A percentile compares a stretch with the other conserved stretches of the same genome.
Evolutionary conservation across 2,329 filamentous ascomycete genomes (phyloP).

Genomic region (Colletotrichum costaricense): DNA sequence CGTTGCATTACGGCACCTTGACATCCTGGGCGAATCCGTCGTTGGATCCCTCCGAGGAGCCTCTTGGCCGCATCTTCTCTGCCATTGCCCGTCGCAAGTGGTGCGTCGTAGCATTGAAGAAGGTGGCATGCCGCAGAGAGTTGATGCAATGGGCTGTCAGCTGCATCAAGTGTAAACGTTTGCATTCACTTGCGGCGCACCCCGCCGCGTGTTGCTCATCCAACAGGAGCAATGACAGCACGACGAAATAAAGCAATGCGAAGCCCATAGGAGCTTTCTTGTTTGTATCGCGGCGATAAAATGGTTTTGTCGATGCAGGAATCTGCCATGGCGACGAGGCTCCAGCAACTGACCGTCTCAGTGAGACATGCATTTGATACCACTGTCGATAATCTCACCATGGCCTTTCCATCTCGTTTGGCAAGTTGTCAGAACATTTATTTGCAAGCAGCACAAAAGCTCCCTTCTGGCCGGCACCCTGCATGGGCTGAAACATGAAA

Average conservation of each 20-base stretch:
- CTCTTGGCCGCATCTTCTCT: not conserved
- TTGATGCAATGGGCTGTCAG: conserved; percentile 6
- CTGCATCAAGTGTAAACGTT: conserved; percentile 6
- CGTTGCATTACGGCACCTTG: not conserved
- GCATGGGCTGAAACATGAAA: conserved; percentile 32
- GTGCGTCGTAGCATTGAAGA: not conserved
- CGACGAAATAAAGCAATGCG: not conserved
- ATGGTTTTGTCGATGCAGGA: not conserved
- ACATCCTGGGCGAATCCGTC: conserved; percentile 8
- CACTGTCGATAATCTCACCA: not conserved
- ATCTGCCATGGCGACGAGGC: not conserved
- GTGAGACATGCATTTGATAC: not conserved
- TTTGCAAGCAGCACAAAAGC: conserved; percentile 5
- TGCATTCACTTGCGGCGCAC: conserved; percentile 8
- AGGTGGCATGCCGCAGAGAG: not conserved
- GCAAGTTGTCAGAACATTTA: not conserved
- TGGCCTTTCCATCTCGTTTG: not conserved
- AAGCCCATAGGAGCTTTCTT: not conserved
- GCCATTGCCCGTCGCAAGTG: not conserved
- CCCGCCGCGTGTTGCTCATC: not conserved
- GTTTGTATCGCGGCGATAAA: not conserved
- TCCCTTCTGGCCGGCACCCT: conserved; percentile 22
- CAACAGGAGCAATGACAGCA: not conserved
- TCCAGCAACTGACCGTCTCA: not conserved
- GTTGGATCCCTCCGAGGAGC: conserved; percentile 4